Percentiles rank a stretch among this genome's conserved stretches.
These are phyloP conservation scores for Scopulariopsis brevicaulis DNA, from an alignment of 2,329 filamentous ascomycete species.

Conservation along the genomic window DNA sequence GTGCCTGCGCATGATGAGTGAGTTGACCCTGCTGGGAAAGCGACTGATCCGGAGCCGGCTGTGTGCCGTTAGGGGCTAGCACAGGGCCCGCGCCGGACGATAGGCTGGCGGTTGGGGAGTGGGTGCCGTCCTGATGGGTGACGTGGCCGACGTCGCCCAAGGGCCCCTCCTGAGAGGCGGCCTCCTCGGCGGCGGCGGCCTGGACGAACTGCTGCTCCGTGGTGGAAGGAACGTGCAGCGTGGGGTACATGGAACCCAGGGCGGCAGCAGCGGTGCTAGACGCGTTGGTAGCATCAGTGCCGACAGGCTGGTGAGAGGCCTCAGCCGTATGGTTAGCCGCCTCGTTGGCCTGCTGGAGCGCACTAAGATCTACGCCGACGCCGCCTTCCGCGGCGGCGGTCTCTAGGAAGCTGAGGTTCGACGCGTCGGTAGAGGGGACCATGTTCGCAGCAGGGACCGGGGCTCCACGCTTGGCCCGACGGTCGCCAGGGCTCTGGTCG, in stretches of 20 bases:
- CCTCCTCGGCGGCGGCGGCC: constrained; percentile 18
- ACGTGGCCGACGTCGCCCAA: constrained; percentile 4
- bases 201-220: constrained; percentile 52
- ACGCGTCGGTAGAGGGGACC: constrained; percentile 6
- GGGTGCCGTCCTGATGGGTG: constrained; percentile 20
- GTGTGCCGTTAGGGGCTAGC: constrained; percentile 7
- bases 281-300: constrained; percentile 38
- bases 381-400: constrained; percentile 19
- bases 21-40: constrained; percentile 6
- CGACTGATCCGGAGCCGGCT: constrained; percentile 3
- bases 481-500: constrained; percentile 32
- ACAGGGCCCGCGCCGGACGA: constrained; percentile 6
- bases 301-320: constrained; percentile 27
- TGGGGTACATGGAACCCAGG: constrained; percentile 45
- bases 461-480: constrained; percentile 37
- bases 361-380: constrained; percentile 42
- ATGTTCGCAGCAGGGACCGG: constrained; percentile 22
- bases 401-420: constrained; percentile 31
- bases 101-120: constrained; percentile 21
- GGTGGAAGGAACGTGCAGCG: constrained; percentile 43
- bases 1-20: neutral
- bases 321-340: constrained; percentile 6
- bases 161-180: constrained; percentile 12
- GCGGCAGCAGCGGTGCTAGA: constrained; percentile 50
- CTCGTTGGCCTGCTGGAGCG: constrained; percentile 37